Evolutionary conservation across 306 rosid species (phyloP).

Genomic region (Bauhinia variegata): DNA sequence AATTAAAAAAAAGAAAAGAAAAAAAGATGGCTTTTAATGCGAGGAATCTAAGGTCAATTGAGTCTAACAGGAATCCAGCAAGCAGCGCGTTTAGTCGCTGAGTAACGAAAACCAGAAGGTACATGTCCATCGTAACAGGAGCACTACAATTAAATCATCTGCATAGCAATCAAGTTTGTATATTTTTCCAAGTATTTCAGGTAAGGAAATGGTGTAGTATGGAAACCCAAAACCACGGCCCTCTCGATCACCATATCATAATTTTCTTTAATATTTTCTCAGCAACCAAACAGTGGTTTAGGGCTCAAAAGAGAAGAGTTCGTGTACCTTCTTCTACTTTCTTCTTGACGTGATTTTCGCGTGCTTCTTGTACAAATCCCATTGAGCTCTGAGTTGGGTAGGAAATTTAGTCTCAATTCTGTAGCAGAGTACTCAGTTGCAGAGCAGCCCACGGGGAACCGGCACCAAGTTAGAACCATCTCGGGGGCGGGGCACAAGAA

Average conservation of each 20-base stretch:
- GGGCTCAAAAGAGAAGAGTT: conserved; percentile 30
- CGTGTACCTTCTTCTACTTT: conserved; percentile 87
- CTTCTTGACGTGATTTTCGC: conserved; percentile 96
- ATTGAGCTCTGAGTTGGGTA: conserved; percentile 27
- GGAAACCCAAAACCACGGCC: background rate
- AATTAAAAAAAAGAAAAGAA: background rate
- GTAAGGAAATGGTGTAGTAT: background rate
- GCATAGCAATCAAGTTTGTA: background rate
- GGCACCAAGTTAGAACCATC: too few relatives aligned
- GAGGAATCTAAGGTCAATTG: background rate
- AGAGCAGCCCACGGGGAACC: background rate
- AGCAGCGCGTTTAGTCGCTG: background rate
- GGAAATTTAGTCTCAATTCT: too few relatives aligned
- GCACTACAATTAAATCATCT: background rate
- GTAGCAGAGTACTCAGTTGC: background rate
- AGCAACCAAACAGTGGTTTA: conserved; percentile 25
- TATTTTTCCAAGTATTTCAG: background rate
- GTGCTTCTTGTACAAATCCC: conserved; percentile 88
- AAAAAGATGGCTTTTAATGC: too few relatives aligned
- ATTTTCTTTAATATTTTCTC: background rate
- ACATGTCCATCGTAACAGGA: background rate
- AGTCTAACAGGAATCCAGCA: background rate
- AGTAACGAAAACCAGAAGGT: background rate
- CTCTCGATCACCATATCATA: background rate
- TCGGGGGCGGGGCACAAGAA: too few relatives aligned